Conservation (phyloP, 2,329 filamentous ascomycete species). For the Fusarium papillatum region DNA sequence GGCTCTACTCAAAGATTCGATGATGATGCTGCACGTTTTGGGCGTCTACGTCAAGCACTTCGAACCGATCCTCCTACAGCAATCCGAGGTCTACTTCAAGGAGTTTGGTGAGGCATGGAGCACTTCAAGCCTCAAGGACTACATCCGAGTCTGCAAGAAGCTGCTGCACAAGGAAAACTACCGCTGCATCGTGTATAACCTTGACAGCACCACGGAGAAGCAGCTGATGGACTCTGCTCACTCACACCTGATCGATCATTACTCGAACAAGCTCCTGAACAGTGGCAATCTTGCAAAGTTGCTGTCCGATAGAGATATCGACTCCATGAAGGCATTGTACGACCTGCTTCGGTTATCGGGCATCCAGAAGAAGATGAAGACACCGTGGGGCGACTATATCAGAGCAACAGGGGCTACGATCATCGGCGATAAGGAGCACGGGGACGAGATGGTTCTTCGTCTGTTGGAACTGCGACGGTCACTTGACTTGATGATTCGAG, state of each 20-base stretch:
- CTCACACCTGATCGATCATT: slow-evolving; percentile 76
- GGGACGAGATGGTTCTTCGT: slow-evolving; percentile 88
- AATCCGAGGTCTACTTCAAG: slow-evolving; percentile 77
- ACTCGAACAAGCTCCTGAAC: slow-evolving; percentile 76
- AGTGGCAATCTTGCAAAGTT: slow-evolving; percentile 78
- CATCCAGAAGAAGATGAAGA: slow-evolving; percentile 77
- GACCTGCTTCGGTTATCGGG: slow-evolving; percentile 79
- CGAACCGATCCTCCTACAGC: slow-evolving; percentile 79
- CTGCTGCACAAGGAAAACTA: slow-evolving; percentile 80
- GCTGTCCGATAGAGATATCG: slow-evolving; percentile 77
- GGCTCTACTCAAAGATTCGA: slow-evolving; percentile 77
- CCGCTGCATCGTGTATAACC: slow-evolving; percentile 83
- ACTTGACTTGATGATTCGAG: slow-evolving; percentile 81
- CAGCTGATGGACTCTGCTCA: slow-evolving; percentile 82
- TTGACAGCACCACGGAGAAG: slow-evolving; percentile 87
- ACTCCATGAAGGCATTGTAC: slow-evolving; percentile 83
- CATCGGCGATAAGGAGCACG: slow-evolving; percentile 82
- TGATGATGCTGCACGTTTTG: slow-evolving; percentile 89
- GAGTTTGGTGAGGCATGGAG: slow-evolving; percentile 79
- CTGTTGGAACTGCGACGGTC: slow-evolving; percentile 85
- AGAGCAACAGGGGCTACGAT: slow-evolving; percentile 80
- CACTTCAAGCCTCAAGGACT: slow-evolving; percentile 76
- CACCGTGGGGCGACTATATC: slow-evolving; percentile 86
- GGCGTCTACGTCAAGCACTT: slow-evolving; percentile 85
- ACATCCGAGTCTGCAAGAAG: slow-evolving; percentile 77